phyloP scores from a whole-genome alignment of 192 early-diverging fungal genomes.

The Globomyces pollinis-pini region DNA sequence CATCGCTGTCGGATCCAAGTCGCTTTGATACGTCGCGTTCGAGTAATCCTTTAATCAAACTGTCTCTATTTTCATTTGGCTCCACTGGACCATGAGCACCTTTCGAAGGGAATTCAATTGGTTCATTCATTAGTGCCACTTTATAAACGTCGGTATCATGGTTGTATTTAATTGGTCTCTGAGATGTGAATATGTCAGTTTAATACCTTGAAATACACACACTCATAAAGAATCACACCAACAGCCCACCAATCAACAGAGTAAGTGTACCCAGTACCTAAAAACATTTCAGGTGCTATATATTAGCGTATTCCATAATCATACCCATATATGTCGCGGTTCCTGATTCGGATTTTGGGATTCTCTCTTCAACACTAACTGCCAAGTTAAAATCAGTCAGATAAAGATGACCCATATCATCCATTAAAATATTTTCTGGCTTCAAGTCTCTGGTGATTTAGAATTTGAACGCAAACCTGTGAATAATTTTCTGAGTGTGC shows the following conservation, averaged over 20 bases:
- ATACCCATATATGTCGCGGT: constrained; percentile 85
- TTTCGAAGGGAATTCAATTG: not conserved
- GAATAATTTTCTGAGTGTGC: constrained; percentile 67
- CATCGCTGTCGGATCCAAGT: constrained; percentile 60
- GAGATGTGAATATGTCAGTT: constrained; percentile 25
- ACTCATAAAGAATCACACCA: constrained; percentile 44
- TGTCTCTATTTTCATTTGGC: constrained; percentile 2
- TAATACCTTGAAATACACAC: constrained; percentile 29
- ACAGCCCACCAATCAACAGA: constrained; percentile 52
- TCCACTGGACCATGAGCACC: constrained; percentile 6
- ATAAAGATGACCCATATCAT: constrained; percentile 4
- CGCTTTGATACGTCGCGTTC: constrained; percentile 62
- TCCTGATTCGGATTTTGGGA: constrained; percentile 51
- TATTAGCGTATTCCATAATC: not conserved
- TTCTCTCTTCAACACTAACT: constrained; percentile 27
- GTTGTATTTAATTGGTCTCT: constrained; percentile 44
- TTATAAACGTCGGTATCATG: not conserved
- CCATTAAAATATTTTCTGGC: constrained; percentile 14
- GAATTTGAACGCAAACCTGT: constrained; percentile 63
- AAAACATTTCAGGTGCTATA: constrained; percentile 44
- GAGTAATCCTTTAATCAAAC: constrained; percentile 42
- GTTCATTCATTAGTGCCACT: not conserved
- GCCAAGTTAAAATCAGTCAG: constrained; percentile 51
- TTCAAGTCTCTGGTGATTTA: constrained; percentile 13
- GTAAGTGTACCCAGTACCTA: constrained; percentile 30